Base-by-base conservation (phyloP, 2,329 filamentous ascomycete genomes). In the Sclerotinia spermophila region DNA sequence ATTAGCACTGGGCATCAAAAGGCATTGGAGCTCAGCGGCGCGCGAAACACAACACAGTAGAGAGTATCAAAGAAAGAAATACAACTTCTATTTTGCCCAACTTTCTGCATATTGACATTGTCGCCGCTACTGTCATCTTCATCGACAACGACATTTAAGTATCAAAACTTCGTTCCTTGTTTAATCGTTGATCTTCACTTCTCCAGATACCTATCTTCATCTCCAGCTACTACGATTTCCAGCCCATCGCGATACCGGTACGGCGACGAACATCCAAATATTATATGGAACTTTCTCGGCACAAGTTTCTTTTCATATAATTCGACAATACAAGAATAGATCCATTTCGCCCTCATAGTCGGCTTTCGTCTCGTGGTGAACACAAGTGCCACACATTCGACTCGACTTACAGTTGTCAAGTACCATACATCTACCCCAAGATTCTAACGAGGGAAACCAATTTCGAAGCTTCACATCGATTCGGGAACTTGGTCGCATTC, bases 381-480 rank as follows among this genome's bases (percentile, higher is more conserved):
- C 30, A 45, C 30, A 51, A 51, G 61, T 65, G 33, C 24, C 30
- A 51, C 61, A 35, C 21, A 10, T 48, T n/a, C 48, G 48, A 27
- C 48, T 38, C 42, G 59, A 61, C 40, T 44, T 44, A 51, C 61
- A 65, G 42, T 38, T 38, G 44, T 38, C 44, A 38, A 51, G 33
- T 27, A 21, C 33, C 27, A 33, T 44, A 7, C 56, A 30, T 21
- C 33, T 38, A 59, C 15, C 44, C n/a, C 44, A 48, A 13, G 19
- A 33, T 21, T 5, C 21, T 13, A 10, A 51, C 64, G 21, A 67
- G 35, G 42, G n/a, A 24, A 5, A 53, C 35, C 27, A 45, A 38
- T 67, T 42, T 48, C 64, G 64, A 67, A 38, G 35, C 62, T 66
- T 66, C 35, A 55, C 66, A 24, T 38, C 55, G 27, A 61, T 55